A percentile compares a stretch with the other conserved stretches of the same genome.
Evolutionary conservation across 768 basidiomycete species (phyloP).

Genomic region (Tephrocybe sp.): DNA sequence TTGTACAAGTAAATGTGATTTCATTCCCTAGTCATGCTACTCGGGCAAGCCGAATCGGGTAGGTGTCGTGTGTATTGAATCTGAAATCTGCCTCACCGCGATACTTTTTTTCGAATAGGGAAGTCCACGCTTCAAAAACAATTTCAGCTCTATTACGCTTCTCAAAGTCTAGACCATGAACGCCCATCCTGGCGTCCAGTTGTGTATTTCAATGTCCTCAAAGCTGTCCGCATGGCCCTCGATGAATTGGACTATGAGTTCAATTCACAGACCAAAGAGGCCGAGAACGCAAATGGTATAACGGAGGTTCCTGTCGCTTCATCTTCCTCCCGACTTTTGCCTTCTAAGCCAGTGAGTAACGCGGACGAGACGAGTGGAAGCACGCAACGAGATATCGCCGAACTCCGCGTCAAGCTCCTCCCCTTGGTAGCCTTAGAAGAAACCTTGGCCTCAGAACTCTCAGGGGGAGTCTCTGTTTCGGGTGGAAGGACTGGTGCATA

Average conservation of each 20-base stretch:
- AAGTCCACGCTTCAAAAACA: slow-evolving; percentile 87
- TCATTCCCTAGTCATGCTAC: slow-evolving; percentile 60
- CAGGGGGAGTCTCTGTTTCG: slow-evolving; percentile 58
- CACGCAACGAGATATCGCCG: slow-evolving; percentile 40
- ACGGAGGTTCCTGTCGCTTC: slow-evolving; percentile 19
- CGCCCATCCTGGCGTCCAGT: slow-evolving; percentile 77
- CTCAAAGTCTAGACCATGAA: slow-evolving; percentile 66
- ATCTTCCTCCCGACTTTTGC: slow-evolving; percentile 14
- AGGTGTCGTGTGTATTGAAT: slow-evolving; percentile 1
- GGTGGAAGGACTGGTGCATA: slow-evolving; percentile 64
- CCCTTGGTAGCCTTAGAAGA: slow-evolving; percentile 69
- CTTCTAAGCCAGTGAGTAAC: not conserved
- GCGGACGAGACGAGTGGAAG: not conserved
- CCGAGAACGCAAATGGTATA: slow-evolving; percentile 16
- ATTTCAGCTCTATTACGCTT: slow-evolving; percentile 80
- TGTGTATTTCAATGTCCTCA: slow-evolving; percentile 83
- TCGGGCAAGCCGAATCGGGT: slow-evolving; percentile 78
- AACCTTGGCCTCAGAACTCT: slow-evolving; percentile 66
- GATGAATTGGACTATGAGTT: slow-evolving; percentile 68
- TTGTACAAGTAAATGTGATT: too few species aligned
- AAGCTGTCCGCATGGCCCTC: slow-evolving; percentile 73
- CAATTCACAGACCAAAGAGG: slow-evolving; percentile 20
- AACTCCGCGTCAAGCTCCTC: slow-evolving; percentile 55
- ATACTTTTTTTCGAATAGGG: slow-evolving; percentile 40
- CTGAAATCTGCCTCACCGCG: not conserved